Conservation (phyloP, 768 basidiomycete genomes). For the Lentinula raphanica region DNA sequence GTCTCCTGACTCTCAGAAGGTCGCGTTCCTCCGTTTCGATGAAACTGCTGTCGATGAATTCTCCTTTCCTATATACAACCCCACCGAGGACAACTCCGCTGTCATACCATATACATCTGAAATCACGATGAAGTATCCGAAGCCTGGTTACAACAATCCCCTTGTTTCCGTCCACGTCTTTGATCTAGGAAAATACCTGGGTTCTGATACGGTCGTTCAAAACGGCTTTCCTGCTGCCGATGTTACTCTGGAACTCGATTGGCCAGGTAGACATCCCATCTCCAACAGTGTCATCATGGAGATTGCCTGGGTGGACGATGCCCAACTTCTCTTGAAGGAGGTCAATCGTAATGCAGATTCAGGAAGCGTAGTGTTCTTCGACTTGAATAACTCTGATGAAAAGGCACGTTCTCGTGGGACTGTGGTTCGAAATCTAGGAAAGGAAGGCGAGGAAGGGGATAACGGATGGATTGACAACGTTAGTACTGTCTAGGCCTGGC, state of each 20-base stretch:
- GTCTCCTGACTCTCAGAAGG: conserved; percentile 68
- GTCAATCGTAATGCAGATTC: conserved; percentile 78
- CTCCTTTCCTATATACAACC: conserved; percentile 89
- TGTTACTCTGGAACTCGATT: conserved; percentile 55
- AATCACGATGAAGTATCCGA: conserved; percentile 77
- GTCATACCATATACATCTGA: conserved; percentile 77
- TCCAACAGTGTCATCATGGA: conserved; percentile 73
- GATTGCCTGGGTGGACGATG: conserved; percentile 81
- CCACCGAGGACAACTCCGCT: conserved; percentile 59
- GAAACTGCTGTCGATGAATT: conserved; percentile 86
- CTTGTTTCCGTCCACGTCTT: conserved; percentile 80
- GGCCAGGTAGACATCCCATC: conserved; percentile 53
- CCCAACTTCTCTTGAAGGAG: conserved; percentile 76
- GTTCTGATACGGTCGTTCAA: conserved; percentile 22
- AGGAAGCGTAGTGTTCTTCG: conserved; percentile 78
- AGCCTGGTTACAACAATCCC: conserved; percentile 88
- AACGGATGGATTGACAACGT: conserved; percentile 93
- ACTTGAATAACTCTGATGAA: conserved; percentile 32
- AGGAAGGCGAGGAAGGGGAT: conserved; percentile 81
- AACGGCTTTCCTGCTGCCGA: conserved; percentile 29
- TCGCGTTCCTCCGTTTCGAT: conserved; percentile 86
- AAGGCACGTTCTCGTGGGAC: conserved; percentile 32
- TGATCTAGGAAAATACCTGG: conserved; percentile 54
- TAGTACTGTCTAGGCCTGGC: conserved; percentile 20
- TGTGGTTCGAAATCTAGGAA: conserved; percentile 75